phyloP scores from a whole-genome alignment of 257 asterid species.

The Solanum paucissectum region DNA sequence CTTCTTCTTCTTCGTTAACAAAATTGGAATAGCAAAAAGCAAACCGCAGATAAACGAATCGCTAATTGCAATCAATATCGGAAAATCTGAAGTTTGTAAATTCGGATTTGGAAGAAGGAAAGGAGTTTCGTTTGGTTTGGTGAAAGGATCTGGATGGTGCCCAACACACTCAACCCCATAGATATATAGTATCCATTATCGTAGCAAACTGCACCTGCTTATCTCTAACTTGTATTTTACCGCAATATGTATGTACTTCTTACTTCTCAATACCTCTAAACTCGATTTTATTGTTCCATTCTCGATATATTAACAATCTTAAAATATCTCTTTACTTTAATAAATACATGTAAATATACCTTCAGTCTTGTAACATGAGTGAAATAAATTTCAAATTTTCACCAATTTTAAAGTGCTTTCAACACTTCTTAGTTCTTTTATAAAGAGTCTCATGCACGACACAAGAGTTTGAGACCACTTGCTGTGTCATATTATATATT shows the following conservation, averaged over 20 bases:
- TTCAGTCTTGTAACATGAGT: no score
- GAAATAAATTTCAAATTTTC: no score
- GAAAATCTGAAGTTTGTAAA: not conserved
- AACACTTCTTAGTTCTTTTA: no score
- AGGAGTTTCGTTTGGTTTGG: not conserved
- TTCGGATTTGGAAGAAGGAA: not conserved
- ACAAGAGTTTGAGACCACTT: no score
- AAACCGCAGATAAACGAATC: not conserved
- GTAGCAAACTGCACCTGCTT: not conserved
- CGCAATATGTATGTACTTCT: not conserved
- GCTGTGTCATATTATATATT: no score
- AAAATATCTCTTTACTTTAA: no score
- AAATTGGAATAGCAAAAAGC: not conserved
- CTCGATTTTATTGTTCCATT: no score
- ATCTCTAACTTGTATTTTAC: not conserved
- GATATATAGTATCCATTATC: not conserved
- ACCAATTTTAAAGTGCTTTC: no score
- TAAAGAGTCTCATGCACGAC: no score
- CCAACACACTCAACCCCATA: not conserved
- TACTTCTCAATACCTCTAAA: no score
- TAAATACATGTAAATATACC: no score
- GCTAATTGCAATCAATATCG: not conserved
- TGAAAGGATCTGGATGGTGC: not conserved
- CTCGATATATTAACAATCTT: no score
- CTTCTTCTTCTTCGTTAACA: constrained; percentile 12